Evolutionary conservation across 1,139 yeast species (phyloP).

Genomic region (Debaryomyces robertsiae): DNA sequence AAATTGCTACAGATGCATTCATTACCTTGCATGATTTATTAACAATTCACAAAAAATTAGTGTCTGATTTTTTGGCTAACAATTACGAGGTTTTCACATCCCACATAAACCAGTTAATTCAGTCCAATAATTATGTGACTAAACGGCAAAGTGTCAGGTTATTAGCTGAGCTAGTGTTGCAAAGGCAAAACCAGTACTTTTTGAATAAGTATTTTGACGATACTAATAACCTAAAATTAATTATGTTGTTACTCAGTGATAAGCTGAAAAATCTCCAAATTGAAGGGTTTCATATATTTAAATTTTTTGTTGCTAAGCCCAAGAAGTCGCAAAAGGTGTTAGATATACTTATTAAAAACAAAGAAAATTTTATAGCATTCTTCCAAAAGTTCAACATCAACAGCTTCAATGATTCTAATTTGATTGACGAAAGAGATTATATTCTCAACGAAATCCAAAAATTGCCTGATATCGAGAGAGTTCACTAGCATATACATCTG

Average conservation of each 20-base stretch:
- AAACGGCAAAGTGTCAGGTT: constrained; percentile 87
- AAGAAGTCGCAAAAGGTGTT: constrained; percentile 76
- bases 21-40: constrained; percentile 72
- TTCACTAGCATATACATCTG: constrained; percentile 11
- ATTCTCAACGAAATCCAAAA: constrained; percentile 73
- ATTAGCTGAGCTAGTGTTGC: constrained; percentile 73
- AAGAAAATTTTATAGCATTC: constrained; percentile 71
- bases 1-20: constrained; percentile 88
- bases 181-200: constrained; percentile 68
- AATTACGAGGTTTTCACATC: constrained; percentile 60
- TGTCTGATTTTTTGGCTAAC: constrained; percentile 64
- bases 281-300: constrained; percentile 92
- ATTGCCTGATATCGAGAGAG: constrained; percentile 52
- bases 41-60: constrained; percentile 67
- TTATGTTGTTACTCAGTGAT: constrained; percentile 86
- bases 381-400: constrained; percentile 66
- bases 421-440: constrained; percentile 80
- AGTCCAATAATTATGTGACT: constrained; percentile 83
- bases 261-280: constrained; percentile 84
- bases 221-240: constrained; percentile 77
- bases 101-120: constrained; percentile 67
- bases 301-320: constrained; percentile 93
- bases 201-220: constrained; percentile 80
- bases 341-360: constrained; percentile 82
- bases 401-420: constrained; percentile 65